Evolutionary conservation across 108 stramenopile species (phyloP).

Genomic region (Fragilariopsis cylindrus): DNA sequence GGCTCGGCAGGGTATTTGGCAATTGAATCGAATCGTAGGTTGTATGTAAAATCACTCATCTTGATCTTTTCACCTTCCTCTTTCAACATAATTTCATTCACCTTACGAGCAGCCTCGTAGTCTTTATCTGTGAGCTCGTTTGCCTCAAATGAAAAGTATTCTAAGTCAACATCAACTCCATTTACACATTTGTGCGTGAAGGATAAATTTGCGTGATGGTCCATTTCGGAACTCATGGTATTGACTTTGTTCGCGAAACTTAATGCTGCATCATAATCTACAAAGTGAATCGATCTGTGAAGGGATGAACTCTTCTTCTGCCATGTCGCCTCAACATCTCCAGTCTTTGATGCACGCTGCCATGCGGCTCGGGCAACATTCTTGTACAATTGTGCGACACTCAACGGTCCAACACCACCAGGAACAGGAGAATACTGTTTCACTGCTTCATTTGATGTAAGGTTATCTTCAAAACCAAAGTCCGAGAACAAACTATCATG

Average conservation of each 20-base stretch:
- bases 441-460: slow-evolving; percentile 8
- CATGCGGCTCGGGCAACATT: slow-evolving; percentile 18
- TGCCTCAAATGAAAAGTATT: slow-evolving; percentile 46
- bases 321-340: slow-evolving; percentile 8
- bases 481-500: slow-evolving; percentile 70
- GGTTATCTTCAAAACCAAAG: slow-evolving; percentile 82
- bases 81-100: slow-evolving; percentile 8
- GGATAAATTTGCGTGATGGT: slow-evolving; percentile 50
- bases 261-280: slow-evolving; percentile 39
- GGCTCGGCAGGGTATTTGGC: slow-evolving; percentile 51
- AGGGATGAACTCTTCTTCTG: slow-evolving; percentile 6
- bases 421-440: slow-evolving; percentile 95
- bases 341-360: slow-evolving; percentile 7
- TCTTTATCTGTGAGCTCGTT: slow-evolving; percentile 48
- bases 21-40: slow-evolving; percentile 36
- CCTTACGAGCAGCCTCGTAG: slow-evolving; percentile 34
- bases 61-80: slow-evolving; percentile 26
- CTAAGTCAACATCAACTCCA: slow-evolving; percentile 41
- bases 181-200: slow-evolving; percentile 43
- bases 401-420: slow-evolving; percentile 99
- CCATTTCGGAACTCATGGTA: slow-evolving; percentile 34
- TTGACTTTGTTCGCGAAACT: slow-evolving; percentile 34
- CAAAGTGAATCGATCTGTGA: slow-evolving; percentile 36
- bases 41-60: slow-evolving; percentile 43
- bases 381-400: slow-evolving; percentile 92